Conservation (phyloP, 768 basidiomycete species). For the Russula foetens region DNA sequence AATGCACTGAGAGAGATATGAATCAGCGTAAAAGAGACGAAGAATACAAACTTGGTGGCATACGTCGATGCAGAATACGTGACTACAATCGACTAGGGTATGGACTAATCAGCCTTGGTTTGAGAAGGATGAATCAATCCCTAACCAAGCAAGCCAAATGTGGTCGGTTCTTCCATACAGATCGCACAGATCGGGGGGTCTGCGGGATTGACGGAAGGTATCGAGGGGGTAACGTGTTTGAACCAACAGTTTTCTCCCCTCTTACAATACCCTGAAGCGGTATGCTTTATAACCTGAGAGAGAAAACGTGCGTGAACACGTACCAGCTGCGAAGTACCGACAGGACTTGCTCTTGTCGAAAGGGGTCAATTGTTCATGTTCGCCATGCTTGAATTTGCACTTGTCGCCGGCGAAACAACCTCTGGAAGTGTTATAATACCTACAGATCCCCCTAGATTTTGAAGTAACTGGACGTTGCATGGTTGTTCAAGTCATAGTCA, state of each 20-base stretch:
- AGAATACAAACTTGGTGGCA: constrained; percentile 13
- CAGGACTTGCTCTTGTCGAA: constrained; percentile 69
- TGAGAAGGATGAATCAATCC: not conserved
- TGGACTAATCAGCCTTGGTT: constrained; percentile 11
- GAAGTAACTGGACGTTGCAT: constrained; percentile 51
- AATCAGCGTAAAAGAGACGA: not conserved
- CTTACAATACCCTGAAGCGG: constrained; percentile 54
- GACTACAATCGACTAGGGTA: constrained; percentile 58
- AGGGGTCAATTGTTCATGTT: constrained; percentile 45
- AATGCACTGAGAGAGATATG: constrained; percentile 48
- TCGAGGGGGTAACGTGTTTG: constrained; percentile 37
- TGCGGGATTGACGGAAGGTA: not conserved
- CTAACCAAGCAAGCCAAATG: constrained; percentile 60
- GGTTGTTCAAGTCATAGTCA: constrained; percentile 16
- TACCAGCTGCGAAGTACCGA: constrained; percentile 53
- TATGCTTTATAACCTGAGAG: not conserved
- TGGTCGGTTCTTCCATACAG: constrained; percentile 64
- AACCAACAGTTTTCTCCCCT: constrained; percentile 73
- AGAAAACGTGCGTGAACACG: constrained; percentile 7
- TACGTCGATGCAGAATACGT: constrained; percentile 70
- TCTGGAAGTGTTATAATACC: constrained; percentile 50
- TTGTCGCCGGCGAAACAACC: constrained; percentile 62
- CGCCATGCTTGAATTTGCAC: constrained; percentile 75
- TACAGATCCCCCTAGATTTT: constrained; percentile 63
- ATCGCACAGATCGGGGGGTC: constrained; percentile 57